Percentiles rank a stretch among this genome's conserved stretches.
Conservation (phyloP, 1,284 basidiomycete genomes). For the Microbotryum scabiosae region DNA sequence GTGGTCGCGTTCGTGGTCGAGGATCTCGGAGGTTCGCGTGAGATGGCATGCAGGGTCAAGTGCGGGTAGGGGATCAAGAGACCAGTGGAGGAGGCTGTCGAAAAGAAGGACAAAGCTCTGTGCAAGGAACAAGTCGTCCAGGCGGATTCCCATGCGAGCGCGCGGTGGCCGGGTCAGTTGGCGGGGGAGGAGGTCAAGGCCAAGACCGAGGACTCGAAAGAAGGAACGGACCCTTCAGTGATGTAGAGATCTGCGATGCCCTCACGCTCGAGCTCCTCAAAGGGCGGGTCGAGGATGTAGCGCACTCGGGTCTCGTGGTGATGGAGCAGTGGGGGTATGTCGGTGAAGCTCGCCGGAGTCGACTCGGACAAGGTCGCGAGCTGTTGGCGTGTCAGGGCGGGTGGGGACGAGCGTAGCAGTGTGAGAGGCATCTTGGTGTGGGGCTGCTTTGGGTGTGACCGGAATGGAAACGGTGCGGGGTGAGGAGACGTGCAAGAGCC, state of each 20-base stretch:
- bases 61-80: conserved; percentile 73
- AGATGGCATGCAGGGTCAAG: conserved; percentile 80
- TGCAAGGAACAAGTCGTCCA: neutral
- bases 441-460: no score
- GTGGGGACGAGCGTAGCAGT: conserved; percentile 50
- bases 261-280: conserved; percentile 49
- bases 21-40: conserved; percentile 48
- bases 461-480: no score
- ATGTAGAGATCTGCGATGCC: conserved; percentile 62
- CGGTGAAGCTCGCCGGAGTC: conserved; percentile 69
- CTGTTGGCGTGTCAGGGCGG: conserved; percentile 58
- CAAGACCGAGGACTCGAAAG: neutral
- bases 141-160: neutral
- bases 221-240: conserved; percentile 59
- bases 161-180: no score
- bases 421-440: conserved; percentile 29
- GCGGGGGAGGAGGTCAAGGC: no score
- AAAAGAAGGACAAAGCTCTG: conserved; percentile 70
- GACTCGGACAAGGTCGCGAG: conserved; percentile 69
- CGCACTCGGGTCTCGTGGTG: conserved; percentile 62
- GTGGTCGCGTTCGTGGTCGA: neutral
- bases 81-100: conserved; percentile 47
- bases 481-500: no score
- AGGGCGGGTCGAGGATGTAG: conserved; percentile 57
- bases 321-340: conserved; percentile 68